phyloP scores from a whole-genome alignment of 306 rosid genomes.

The Glycine tomentella region DNA sequence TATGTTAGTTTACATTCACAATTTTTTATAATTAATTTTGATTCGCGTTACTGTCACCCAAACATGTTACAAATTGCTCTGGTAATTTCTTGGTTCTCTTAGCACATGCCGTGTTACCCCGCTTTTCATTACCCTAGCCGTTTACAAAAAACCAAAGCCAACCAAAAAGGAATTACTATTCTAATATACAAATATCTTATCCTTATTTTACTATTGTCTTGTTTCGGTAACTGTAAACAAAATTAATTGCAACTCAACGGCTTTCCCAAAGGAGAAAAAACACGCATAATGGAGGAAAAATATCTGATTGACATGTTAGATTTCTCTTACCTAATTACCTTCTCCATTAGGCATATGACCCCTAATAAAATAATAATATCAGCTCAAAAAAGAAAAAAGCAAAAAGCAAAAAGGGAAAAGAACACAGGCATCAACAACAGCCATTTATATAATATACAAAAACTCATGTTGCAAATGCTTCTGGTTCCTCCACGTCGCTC shows the following conservation, averaged over 20 bases:
- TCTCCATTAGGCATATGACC: slow-evolving; percentile 34
- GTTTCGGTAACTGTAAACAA: neutral
- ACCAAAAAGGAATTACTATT: neutral
- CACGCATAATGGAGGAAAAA: slow-evolving; percentile 48
- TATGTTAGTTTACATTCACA: no score
- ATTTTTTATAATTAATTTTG: no score
- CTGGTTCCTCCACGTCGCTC: slow-evolving; percentile 28
- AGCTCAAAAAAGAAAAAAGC: neutral
- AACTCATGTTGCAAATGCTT: slow-evolving; percentile 32
- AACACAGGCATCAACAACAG: slow-evolving; percentile 14
- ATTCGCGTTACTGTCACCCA: no score
- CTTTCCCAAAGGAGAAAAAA: slow-evolving; percentile 55
- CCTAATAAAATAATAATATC: neutral
- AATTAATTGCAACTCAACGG: neutral
- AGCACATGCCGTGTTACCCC: neutral
- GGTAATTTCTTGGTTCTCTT: slow-evolving; percentile 8
- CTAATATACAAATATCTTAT: neutral
- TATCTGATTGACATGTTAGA: slow-evolving; percentile 38
- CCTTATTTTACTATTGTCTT: no score
- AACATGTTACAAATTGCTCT: neutral
- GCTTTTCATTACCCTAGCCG: neutral
- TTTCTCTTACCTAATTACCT: slow-evolving; percentile 28
- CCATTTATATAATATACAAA: slow-evolving; percentile 19
- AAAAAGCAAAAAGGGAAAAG: slow-evolving; percentile 7
- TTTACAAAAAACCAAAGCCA: neutral